Evolutionary conservation across 2,329 filamentous ascomycete genomes (phyloP).

Genomic region (Delphinella strobiligena): DNA sequence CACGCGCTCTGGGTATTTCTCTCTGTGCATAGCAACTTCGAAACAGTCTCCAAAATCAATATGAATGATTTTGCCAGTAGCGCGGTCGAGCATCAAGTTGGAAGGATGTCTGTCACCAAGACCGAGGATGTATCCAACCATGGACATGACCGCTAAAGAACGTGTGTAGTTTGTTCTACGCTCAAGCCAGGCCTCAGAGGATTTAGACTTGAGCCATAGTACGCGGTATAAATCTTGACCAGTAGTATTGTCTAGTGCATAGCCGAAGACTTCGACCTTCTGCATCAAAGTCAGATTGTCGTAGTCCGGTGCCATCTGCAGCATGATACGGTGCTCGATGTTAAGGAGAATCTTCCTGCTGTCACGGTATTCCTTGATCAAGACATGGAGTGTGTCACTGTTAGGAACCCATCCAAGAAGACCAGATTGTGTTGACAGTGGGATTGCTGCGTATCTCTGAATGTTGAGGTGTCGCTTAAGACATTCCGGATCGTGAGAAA

Average conservation of each 20-base stretch:
- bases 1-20: constrained; percentile 95
- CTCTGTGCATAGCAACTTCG: constrained; percentile 97
- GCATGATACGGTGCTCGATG: constrained; percentile 98
- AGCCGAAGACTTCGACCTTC: constrained; percentile 98
- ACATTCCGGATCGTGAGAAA: constrained; percentile 86
- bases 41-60: constrained; percentile 99
- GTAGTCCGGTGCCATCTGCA: constrained; percentile 99
- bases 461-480: constrained; percentile 97
- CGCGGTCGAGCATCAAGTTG: constrained; percentile 91
- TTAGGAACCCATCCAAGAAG: constrained; percentile 94
- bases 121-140: constrained; percentile 99
- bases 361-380: constrained; percentile 96
- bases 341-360: constrained; percentile 95
- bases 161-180: constrained; percentile 97
- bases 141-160: constrained; percentile 97
- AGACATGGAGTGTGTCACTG: constrained; percentile 89
- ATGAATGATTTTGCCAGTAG: constrained; percentile 94
- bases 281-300: constrained; percentile 99
- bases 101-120: constrained; percentile 94
- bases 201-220: constrained; percentile 97
- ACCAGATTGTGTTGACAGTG: constrained; percentile 90
- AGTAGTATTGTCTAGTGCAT: constrained; percentile 97
- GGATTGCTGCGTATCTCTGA: constrained; percentile 91
- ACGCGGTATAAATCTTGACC: constrained; percentile 97
- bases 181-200: constrained; percentile 94